Base-by-base conservation (phyloP, 2,329 filamentous ascomycete genomes). In the Aspergillus latus region DNA sequence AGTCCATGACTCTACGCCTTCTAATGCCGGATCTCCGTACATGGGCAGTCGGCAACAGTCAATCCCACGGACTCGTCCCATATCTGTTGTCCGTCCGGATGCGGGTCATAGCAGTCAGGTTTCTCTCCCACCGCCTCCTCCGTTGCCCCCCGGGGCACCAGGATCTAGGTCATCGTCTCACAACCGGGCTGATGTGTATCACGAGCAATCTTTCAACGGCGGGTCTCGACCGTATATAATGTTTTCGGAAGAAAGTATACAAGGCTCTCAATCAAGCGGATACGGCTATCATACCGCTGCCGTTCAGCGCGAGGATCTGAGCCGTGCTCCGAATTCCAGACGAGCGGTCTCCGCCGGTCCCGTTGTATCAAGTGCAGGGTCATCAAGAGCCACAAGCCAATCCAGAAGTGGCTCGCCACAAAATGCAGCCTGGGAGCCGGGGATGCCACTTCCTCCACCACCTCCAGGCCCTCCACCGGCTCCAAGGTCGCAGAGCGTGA, bases 361-460 rank as follows among this genome's bases (percentile, higher is more conserved):
- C 5, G 65, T 75, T 36, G 71, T 72, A 13, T 69, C 66, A 29
- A 72, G 68, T 52, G 62, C 64, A 30, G 62, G 66, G 10, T 67
- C 72, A 28, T 72, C 71, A 29, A 66, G 67, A 43, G 60, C 68
- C 15, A 63, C 68, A 42, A 74, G 71, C 53, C 66, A 70, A 46
- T 67, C 69, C n/a, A 64, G 68, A 26, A 72, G 69, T 36, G 58
- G 60, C 15, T 72, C 71, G 15, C 71, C 71, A 8, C 68, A 68
- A 39, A 66, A 65, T 46, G 63, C 60, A 60, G 68, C 69, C 48
- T 78, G 76, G 77, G 71, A 67, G 47, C 73, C 74, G 16, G 76
- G 76, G 16, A 77, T 78, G 76, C 75, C 76, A 30, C 70, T 79
- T 32, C 77, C 77, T 29, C 76, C 76, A 36, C 77, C 77, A 8